phyloP scores from a whole-genome alignment of 169 alveolate genomes.

The Babesia ovata region DNA sequence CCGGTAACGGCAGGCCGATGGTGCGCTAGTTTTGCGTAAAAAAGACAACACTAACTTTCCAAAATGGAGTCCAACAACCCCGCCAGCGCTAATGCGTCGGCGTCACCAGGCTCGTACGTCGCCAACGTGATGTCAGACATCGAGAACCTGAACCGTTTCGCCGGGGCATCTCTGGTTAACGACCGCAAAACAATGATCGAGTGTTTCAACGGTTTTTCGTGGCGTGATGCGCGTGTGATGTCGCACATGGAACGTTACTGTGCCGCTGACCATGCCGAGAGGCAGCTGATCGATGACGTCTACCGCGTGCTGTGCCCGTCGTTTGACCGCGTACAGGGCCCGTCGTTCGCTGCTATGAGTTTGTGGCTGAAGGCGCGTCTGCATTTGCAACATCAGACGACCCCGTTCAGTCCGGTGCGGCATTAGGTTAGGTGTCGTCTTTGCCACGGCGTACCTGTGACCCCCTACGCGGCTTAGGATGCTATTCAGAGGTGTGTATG shows the following conservation, averaged over 20 bases:
- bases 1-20: no score
- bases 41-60: neutral
- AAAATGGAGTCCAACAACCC: neutral
- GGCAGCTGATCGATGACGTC: conserved; percentile 43
- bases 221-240: conserved; percentile 54
- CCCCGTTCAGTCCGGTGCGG: conserved; percentile 44
- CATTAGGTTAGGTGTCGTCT: neutral
- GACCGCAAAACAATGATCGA: conserved; percentile 48
- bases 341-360: conserved; percentile 62
- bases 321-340: conserved; percentile 38
- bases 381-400: conserved; percentile 57
- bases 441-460: no score
- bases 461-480: no score
- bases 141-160: conserved; percentile 34
- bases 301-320: conserved; percentile 52
- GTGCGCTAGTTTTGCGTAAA: no score
- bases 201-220: conserved; percentile 58
- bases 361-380: conserved; percentile 66
- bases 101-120: conserved; percentile 21
- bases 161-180: conserved; percentile 30
- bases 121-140: conserved; percentile 40
- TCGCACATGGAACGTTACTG: conserved; percentile 49
- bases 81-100: neutral
- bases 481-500: no score
- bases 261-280: conserved; percentile 37